These are phyloP conservation scores for Cephalotrichum gorgonifer DNA, from an alignment of 2,329 filamentous ascomycete species.

Conservation along the genomic window DNA sequence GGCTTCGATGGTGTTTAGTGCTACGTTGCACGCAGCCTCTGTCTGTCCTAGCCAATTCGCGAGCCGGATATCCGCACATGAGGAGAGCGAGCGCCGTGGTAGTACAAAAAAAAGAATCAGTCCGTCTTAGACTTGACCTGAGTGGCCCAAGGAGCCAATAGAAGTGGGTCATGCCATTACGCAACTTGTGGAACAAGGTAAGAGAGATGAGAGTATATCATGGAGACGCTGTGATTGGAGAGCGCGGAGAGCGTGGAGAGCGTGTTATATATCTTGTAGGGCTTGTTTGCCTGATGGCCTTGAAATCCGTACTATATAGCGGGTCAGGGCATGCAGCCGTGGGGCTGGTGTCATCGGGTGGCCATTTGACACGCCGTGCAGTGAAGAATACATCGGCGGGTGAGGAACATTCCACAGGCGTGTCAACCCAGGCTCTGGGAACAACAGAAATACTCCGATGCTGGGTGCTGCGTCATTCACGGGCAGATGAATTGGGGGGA, in stretches of 20 bases:
- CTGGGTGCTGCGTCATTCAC: not conserved
- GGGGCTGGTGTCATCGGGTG: not conserved
- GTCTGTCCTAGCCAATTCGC: not conserved
- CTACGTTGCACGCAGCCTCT: not conserved
- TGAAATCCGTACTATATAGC: not conserved
- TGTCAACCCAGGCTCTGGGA: conserved; percentile 1
- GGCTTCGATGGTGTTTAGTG: not conserved
- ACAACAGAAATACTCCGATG: not conserved
- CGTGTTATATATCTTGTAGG: not conserved
- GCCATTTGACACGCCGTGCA: not conserved
- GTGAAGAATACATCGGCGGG: not conserved
- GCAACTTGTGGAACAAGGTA: conserved; percentile 2
- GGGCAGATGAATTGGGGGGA: not conserved
- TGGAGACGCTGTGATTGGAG: not conserved
- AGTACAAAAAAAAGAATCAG: not conserved
- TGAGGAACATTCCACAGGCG: not conserved
- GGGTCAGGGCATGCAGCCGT: not conserved
- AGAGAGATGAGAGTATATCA: not conserved
- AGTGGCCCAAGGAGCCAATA: not conserved
- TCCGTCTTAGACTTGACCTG: not conserved
- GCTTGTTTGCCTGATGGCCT: not conserved
- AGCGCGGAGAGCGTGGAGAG: not conserved
- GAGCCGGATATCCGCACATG: not conserved
- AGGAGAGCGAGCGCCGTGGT: not conserved
- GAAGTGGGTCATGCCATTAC: not conserved